Conservation (phyloP, 1,139 yeast species). For the Debaryomycetaceae sp. region DNA sequence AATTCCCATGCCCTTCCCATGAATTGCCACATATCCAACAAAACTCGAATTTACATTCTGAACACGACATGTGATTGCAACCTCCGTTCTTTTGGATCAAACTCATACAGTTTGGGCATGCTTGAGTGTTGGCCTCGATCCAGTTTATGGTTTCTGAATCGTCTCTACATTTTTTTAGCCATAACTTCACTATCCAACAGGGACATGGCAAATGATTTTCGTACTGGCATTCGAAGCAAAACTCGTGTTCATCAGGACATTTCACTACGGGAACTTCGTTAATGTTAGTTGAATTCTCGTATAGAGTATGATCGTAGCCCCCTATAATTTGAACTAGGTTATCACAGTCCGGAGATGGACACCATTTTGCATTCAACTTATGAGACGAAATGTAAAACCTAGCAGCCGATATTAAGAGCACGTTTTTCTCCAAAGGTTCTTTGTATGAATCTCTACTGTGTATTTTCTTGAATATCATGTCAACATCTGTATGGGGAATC, state of each 20-base stretch:
- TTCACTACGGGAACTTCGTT: conserved; percentile 55
- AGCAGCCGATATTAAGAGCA: conserved; percentile 28
- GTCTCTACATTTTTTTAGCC: conserved; percentile 81
- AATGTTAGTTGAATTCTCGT: conserved; percentile 9
- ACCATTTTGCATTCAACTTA: conserved; percentile 58
- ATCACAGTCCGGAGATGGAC: conserved; percentile 86
- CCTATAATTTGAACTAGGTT: conserved; percentile 49
- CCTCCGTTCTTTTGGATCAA: conserved; percentile 88
- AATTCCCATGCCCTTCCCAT: conserved; percentile 72
- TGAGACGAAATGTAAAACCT: conserved; percentile 50
- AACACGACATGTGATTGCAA: conserved; percentile 93
- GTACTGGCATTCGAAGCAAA: conserved; percentile 74
- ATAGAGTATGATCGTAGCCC: conserved; percentile 8
- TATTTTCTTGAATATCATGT: conserved; percentile 11
- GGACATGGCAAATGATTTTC: conserved; percentile 86
- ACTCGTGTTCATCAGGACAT: conserved; percentile 66
- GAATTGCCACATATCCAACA: conserved; percentile 89
- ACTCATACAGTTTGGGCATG: conserved; percentile 67
- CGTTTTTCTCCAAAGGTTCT: conserved; percentile 8
- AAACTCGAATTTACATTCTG: conserved; percentile 71
- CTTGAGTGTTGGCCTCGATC: conserved; percentile 85
- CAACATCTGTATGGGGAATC: conserved; percentile 31
- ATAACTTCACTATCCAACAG: conserved; percentile 62
- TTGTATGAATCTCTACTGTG: conserved; percentile 3
- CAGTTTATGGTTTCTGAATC: conserved; percentile 89